Percentiles rank a stretch among this genome's conserved stretches.
Evolutionary conservation across 176 grass and related monocot species (phyloP).

Genomic region (Puya raimondii): DNA sequence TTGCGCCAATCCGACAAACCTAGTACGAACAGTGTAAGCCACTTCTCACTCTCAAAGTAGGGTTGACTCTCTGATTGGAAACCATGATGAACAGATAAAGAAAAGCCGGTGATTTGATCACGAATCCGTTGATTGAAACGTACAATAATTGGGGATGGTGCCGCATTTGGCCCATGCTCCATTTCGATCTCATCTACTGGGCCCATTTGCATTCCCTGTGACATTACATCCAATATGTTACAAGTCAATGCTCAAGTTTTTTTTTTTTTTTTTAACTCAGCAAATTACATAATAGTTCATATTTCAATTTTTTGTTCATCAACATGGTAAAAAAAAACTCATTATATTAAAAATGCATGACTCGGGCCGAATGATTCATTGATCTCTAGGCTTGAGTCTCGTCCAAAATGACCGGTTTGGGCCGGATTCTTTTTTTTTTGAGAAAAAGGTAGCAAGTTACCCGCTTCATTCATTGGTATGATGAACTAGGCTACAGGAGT

Average conservation of each 20-base stretch:
- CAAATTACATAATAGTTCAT: no score
- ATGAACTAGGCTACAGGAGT: no score
- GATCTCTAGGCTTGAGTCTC: no score
- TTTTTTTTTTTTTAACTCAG: background rate
- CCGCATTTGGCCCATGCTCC: background rate
- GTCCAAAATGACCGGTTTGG: no score
- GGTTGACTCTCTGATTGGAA: background rate
- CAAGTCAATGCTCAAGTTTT: background rate
- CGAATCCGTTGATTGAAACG: background rate
- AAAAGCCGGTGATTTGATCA: background rate
- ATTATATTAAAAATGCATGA: no score
- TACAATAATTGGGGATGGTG: background rate
- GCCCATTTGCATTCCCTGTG: background rate
- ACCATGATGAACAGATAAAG: background rate
- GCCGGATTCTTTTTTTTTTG: no score
- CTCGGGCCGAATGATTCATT: no score
- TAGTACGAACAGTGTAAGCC: background rate
- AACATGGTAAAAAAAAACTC: no score
- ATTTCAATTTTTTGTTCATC: no score
- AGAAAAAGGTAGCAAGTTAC: no score
- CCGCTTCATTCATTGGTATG: no score
- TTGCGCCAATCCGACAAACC: no score
- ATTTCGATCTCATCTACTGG: background rate
- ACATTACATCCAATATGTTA: background rate
- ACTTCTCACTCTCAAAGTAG: background rate